phyloP scores from a whole-genome alignment of 2,329 filamentous ascomycete genomes.

The Dothideomycetes sp. region DNA sequence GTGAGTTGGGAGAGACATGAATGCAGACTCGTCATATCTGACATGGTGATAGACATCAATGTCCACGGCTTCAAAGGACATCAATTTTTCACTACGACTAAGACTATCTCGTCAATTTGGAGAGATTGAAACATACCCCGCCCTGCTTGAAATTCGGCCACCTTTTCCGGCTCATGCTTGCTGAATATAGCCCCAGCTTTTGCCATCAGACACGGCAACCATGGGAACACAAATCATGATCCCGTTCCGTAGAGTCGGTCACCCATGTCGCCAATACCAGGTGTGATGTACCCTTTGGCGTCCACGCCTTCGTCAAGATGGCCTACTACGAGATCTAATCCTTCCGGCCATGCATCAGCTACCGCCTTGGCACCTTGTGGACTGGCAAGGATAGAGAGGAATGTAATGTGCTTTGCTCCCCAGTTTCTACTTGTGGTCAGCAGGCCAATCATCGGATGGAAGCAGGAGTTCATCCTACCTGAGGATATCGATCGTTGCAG shows the following conservation, averaged over 20 bases:
- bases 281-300: slow-evolving; percentile 76
- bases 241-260: slow-evolving; percentile 55
- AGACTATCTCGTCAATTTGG: not conserved
- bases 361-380: slow-evolving; percentile 57
- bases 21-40: too few species aligned
- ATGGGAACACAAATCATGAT: not conserved
- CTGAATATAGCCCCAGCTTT: too few species aligned
- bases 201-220: too few species aligned
- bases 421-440: slow-evolving; percentile 46
- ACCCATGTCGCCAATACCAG: slow-evolving; percentile 81
- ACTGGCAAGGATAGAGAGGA: slow-evolving; percentile 66
- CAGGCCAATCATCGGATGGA: not conserved
- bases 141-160: too few species aligned
- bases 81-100: not conserved
- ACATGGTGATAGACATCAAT: not conserved
- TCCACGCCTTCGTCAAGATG: slow-evolving; percentile 67
- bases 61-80: not conserved
- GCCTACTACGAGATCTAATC: slow-evolving; percentile 70
- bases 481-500: slow-evolving; percentile 79
- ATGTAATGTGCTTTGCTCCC: slow-evolving; percentile 70
- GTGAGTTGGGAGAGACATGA: not conserved
- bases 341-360: slow-evolving; percentile 66
- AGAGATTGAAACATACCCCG: too few species aligned
- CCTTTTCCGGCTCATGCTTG: too few species aligned
- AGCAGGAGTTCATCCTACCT: slow-evolving; percentile 19